Evolutionary conservation across 1,284 basidiomycete species (phyloP), one percentile per base, ranked within the genome.

Genomic region (Ustilago bromivora): DNA sequence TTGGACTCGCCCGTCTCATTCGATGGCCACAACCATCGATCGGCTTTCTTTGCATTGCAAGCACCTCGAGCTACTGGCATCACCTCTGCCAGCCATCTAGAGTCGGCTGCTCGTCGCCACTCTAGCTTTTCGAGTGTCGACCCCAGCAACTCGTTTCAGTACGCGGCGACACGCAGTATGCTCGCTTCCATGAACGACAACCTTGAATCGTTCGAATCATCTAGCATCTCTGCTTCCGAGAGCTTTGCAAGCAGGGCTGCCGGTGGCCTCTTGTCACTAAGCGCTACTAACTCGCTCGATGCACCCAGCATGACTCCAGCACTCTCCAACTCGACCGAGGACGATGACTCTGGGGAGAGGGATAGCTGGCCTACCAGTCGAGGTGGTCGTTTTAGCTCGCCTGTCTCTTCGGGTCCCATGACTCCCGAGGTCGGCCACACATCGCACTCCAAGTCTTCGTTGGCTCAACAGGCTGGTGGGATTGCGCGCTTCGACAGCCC

Each of bases 281-380:
- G 8, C 11, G 59, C 41, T 34, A 31, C 12, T n/a, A 46, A 55
- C 1, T 58, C 59, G 40, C 52, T 66, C 19, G 62, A 65, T 34
- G 55, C 66, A n/a, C 47, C 62, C 7, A 65, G 49, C 57, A 74
- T 78, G 67, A 63, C 68, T 17, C 57, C 73, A 0, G 65, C 51
- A 12, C 38, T 71, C 6, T 72, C 74, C 2, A 49, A 46, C 11
- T 65, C 74, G 28, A 62, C 59, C 15, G 49, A 58, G 13, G 72
- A 58, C 7, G 76, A 69, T 23, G 79, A 80, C 23, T 38, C 54
- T 6, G 59, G 68, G 43, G 80, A 82, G 65, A 63, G 80, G 28
- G 80, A 82, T 46, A 75, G 68, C 52, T 82, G 80, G 80, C 80
- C 80, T 8, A 75, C 67, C 28, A 78, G 75, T 55, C 63, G 78